These are phyloP conservation scores for Calonectria crousiana DNA, from an alignment of 2,329 filamentous ascomycete species.

Conservation along the genomic window DNA sequence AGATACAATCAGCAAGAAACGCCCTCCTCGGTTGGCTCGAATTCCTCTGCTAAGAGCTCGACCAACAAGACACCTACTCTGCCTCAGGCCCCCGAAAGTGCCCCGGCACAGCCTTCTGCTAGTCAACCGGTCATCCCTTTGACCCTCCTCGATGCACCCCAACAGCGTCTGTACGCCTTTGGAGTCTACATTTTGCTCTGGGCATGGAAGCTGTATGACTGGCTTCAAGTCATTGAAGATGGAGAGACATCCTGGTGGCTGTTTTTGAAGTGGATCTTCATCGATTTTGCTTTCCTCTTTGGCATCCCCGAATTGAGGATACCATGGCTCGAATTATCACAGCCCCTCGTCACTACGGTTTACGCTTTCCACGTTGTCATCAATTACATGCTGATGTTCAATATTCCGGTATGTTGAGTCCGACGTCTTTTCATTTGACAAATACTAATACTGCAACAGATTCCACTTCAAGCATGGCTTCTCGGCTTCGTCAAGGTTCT, in stretches of 20 bases:
- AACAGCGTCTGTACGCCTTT: constrained; percentile 88
- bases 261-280: constrained; percentile 92
- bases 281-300: constrained; percentile 90
- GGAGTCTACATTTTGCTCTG: constrained; percentile 82
- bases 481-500: constrained; percentile 81
- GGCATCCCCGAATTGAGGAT: constrained; percentile 89
- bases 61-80: constrained; percentile 51
- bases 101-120: constrained; percentile 39
- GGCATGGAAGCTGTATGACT: constrained; percentile 91
- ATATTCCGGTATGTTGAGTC: constrained; percentile 74
- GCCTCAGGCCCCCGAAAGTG: constrained; percentile 62
- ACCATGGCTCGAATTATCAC: constrained; percentile 95
- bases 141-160: constrained; percentile 86
- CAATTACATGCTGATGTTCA: constrained; percentile 93
- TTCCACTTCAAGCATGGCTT: constrained; percentile 81
- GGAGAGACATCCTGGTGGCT: constrained; percentile 89
- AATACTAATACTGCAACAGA: constrained; percentile 53
- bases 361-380: constrained; percentile 79
- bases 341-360: constrained; percentile 76
- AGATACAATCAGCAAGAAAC: constrained; percentile 49
- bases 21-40: constrained; percentile 47
- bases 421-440: background rate
- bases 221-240: constrained; percentile 80
- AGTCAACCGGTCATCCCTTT: constrained; percentile 81
- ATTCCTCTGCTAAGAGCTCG: constrained; percentile 46